Evolutionary conservation across 306 rosid species (phyloP).

Genomic region (Castanea mollissima): DNA sequence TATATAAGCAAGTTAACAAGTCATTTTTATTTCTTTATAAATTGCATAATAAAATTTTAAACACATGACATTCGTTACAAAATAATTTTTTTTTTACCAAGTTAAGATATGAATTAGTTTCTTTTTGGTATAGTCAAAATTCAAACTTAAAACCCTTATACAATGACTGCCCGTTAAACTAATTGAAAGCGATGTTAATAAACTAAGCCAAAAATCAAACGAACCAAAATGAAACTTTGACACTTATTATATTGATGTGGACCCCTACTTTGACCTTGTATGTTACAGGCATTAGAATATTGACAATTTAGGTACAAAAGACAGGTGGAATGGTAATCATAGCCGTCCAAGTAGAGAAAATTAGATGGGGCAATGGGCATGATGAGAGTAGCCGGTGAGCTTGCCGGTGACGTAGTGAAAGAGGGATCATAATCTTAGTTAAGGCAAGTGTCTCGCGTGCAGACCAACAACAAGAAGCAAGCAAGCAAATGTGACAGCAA

Average conservation of each 20-base stretch:
- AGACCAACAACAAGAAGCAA: slow-evolving; percentile 5
- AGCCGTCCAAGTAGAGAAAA: slow-evolving; percentile 35
- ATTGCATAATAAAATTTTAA: too few relatives aligned
- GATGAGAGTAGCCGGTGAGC: slow-evolving; percentile 1
- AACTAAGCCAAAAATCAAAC: too few relatives aligned
- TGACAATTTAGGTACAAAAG: slow-evolving; percentile 20
- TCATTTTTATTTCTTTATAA: too few relatives aligned
- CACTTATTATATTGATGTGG: slow-evolving; percentile 24
- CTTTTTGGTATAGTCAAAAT: too few relatives aligned
- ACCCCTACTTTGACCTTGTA: slow-evolving; percentile 42
- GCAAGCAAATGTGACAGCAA: slow-evolving; percentile 23
- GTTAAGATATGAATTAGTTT: too few relatives aligned
- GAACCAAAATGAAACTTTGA: too few relatives aligned
- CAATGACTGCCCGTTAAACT: rapidly evolving
- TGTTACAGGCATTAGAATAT: slow-evolving; percentile 28
- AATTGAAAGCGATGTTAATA: too few relatives aligned
- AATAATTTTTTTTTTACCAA: too few relatives aligned
- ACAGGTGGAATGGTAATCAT: slow-evolving; percentile 33
- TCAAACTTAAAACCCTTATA: too few relatives aligned
- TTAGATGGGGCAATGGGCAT: neutral
- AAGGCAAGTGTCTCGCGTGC: slow-evolving; percentile 48
- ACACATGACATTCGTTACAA: too few relatives aligned
- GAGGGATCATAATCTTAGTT: slow-evolving; percentile 14
- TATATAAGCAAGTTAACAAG: too few relatives aligned
- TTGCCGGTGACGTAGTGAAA: slow-evolving; percentile 23